phyloP scores from a whole-genome alignment of 331 rosid species.

The Cydonia oblonga region DNA sequence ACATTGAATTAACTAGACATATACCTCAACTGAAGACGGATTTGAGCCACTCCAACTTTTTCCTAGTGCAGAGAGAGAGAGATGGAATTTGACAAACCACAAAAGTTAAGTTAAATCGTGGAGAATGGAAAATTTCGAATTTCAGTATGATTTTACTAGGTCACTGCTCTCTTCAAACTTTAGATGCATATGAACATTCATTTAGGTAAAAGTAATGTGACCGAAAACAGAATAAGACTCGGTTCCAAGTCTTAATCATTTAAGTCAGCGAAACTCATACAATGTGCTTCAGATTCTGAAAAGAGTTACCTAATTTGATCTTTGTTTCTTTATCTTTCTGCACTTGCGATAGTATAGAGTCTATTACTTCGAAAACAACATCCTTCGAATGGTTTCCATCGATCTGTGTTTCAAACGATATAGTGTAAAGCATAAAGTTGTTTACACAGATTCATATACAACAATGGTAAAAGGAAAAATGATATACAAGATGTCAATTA shows the following conservation, averaged over 20 bases:
- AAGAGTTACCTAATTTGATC: conserved; percentile 33
- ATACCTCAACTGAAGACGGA: conserved; percentile 39
- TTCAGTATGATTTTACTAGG: neutral
- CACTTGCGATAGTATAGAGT: conserved; percentile 46
- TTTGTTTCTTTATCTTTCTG: conserved; percentile 33
- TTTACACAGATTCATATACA: neutral
- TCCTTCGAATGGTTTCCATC: conserved; percentile 68
- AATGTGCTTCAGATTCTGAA: conserved; percentile 1
- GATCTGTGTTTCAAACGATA: conserved; percentile 40
- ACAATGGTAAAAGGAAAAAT: conserved; percentile 3
- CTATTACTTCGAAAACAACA: conserved; percentile 60
- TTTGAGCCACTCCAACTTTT: conserved; percentile 15
- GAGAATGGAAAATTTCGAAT: neutral
- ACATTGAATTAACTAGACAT: conserved; percentile 11
- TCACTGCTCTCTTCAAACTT: neutral
- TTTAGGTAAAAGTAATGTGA: neutral
- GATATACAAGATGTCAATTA: neutral
- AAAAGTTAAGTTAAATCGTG: conserved; percentile 13
- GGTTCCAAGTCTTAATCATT: neutral
- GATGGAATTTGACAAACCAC: no score
- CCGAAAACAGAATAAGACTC: neutral
- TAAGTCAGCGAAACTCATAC: neutral
- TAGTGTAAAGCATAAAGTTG: neutral
- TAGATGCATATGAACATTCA: neutral
- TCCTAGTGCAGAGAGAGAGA: no score